These are phyloP conservation scores for Mortierella sp. DNA, from an alignment of 371 early-diverging fungal genomes.

Conservation along the genomic window DNA sequence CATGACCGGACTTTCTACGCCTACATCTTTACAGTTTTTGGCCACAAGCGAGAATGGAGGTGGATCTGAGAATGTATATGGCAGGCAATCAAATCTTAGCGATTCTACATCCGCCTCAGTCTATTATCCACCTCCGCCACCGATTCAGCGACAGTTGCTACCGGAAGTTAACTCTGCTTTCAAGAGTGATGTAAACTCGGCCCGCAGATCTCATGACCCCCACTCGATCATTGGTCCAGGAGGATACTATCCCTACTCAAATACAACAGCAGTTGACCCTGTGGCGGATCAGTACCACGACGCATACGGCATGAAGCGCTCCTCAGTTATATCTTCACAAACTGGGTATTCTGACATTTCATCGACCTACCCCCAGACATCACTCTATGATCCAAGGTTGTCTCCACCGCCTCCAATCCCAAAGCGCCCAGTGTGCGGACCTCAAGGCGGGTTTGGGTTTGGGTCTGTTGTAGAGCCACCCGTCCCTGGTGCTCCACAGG, in stretches of 20 bases:
- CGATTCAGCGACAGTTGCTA: neutral
- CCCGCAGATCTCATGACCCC: slow-evolving; percentile 20
- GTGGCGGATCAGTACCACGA: slow-evolving; percentile 29
- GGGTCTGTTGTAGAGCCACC: slow-evolving; percentile 6
- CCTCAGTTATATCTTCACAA: slow-evolving; percentile 7
- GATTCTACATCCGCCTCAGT: slow-evolving; percentile 13
- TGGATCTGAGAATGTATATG: neutral
- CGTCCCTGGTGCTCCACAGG: slow-evolving; percentile 31
- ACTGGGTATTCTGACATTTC: slow-evolving; percentile 15
- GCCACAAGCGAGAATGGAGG: slow-evolving; percentile 5
- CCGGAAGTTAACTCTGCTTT: neutral
- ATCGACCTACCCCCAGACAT: slow-evolving; percentile 7
- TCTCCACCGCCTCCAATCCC: slow-evolving; percentile 14
- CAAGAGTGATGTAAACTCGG: neutral
- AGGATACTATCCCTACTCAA: slow-evolving; percentile 14
- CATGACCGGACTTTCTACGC: slow-evolving; percentile 21
- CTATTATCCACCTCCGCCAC: slow-evolving; percentile 33
- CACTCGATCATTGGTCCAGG: slow-evolving; percentile 3
- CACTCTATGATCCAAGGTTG: neutral
- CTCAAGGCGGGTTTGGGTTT: slow-evolving; percentile 1
- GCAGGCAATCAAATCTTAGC: slow-evolving; percentile 21
- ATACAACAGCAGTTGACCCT: neutral
- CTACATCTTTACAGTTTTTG: slow-evolving; percentile 25
- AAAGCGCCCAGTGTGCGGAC: slow-evolving; percentile 30
- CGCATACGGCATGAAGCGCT: slow-evolving; percentile 8